Conservation (phyloP, 2,329 filamentous ascomycete genomes). For the Colletotrichum liaoningense region DNA sequence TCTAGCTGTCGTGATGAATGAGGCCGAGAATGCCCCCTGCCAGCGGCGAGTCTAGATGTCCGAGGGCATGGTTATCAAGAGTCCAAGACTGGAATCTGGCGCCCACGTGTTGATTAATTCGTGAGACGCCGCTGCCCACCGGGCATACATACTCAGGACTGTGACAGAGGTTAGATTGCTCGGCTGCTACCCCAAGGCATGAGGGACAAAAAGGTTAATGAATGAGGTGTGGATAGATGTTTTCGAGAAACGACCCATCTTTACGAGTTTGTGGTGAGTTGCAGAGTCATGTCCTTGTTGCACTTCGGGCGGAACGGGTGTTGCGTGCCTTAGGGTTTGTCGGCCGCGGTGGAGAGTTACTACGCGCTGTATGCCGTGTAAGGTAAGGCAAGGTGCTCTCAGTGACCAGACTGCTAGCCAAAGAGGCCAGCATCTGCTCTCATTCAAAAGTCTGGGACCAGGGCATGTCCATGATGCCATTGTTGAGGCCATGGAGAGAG, state of each 20-base stretch:
- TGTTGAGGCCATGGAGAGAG: constrained; percentile 2
- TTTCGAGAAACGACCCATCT: constrained; percentile 24
- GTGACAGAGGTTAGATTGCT: neutral
- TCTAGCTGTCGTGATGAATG: neutral
- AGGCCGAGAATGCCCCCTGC: neutral
- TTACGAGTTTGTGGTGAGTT: constrained; percentile 20
- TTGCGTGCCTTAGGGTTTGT: constrained; percentile 23
- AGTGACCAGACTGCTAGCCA: neutral
- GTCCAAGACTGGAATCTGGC: neutral
- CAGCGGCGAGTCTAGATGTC: neutral
- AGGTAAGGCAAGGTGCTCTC: neutral
- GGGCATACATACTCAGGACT: constrained; percentile 7
- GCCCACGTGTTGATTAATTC: constrained; percentile 19
- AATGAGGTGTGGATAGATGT: constrained; percentile 26
- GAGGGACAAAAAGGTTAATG: constrained; percentile 16
- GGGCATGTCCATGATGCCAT: neutral
- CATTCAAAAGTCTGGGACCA: neutral
- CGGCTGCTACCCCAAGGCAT: neutral
- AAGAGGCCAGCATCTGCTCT: neutral
- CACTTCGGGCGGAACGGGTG: constrained; percentile 14
- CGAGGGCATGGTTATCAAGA: neutral
- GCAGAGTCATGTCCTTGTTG: constrained; percentile 28
- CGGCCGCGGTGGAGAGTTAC: constrained; percentile 2
- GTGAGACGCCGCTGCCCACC: neutral
- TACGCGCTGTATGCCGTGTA: neutral